Conservation (phyloP, 768 basidiomycete species). For the Crucibulum laeve region DNA sequence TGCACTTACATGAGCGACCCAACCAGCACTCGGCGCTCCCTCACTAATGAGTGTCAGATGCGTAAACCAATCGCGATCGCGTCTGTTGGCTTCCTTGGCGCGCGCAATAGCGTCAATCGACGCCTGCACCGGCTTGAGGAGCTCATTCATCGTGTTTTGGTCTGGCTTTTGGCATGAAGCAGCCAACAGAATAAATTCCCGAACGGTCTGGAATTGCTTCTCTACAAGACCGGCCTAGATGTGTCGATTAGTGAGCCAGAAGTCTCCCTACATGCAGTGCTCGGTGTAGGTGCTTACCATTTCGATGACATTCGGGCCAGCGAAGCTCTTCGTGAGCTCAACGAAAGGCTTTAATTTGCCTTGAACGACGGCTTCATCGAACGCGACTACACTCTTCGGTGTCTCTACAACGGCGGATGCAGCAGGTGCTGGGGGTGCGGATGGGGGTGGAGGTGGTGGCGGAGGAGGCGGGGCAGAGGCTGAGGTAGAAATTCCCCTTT, state of each 20-base stretch:
- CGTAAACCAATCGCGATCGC: slow-evolving; percentile 77
- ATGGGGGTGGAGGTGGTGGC: slow-evolving; percentile 24
- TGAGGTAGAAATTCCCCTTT: slow-evolving; percentile 14
- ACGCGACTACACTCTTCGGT: slow-evolving; percentile 65
- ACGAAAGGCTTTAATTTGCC: slow-evolving; percentile 73
- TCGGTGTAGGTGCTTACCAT: slow-evolving; percentile 49
- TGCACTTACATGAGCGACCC: slow-evolving; percentile 76
- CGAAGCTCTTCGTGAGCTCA: slow-evolving; percentile 66
- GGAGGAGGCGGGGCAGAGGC: slow-evolving; percentile 23
- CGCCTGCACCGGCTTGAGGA: slow-evolving; percentile 66
- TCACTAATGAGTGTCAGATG: slow-evolving; percentile 83
- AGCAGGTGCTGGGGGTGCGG: slow-evolving; percentile 31
- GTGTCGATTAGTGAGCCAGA: neutral
- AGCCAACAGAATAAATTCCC: slow-evolving; percentile 62
- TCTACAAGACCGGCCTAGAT: slow-evolving; percentile 67
- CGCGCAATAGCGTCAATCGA: slow-evolving; percentile 75
- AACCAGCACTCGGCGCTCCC: slow-evolving; percentile 76
- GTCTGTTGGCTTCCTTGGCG: slow-evolving; percentile 76
- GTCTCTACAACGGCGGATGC: slow-evolving; percentile 29
- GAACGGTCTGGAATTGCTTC: slow-evolving; percentile 62
- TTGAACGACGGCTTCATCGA: slow-evolving; percentile 68
- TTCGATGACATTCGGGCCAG: slow-evolving; percentile 64
- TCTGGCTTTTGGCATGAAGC: slow-evolving; percentile 80
- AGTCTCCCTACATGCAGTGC: neutral
- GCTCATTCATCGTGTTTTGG: slow-evolving; percentile 44